Percentiles rank a stretch among this genome's conserved stretches.
phyloP scores from a whole-genome alignment of 768 basidiomycete genomes.

The Mycena belliarum region DNA sequence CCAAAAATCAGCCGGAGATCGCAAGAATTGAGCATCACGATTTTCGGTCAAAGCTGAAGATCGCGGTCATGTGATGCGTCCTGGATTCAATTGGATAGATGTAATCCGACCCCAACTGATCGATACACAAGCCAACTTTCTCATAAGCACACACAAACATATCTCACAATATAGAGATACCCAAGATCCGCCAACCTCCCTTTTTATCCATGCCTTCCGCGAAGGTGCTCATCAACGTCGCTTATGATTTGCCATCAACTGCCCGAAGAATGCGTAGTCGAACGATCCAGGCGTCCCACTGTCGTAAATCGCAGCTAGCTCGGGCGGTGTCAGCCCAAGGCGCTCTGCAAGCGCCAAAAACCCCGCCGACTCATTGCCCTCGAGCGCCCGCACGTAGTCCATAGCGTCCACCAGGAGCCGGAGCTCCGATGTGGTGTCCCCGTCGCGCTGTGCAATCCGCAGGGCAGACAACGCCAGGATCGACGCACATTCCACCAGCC shows the following conservation, averaged over 20 bases:
- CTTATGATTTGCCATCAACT: neutral
- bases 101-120: too few relatives aligned
- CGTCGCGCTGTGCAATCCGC: conserved; percentile 7
- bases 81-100: too few relatives aligned
- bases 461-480: conserved; percentile 11
- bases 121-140: too few relatives aligned
- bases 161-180: too few relatives aligned
- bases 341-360: conserved; percentile 5
- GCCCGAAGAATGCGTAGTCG: neutral
- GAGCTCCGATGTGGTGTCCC: neutral
- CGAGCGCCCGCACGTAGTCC: conserved; percentile 8
- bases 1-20: too few relatives aligned
- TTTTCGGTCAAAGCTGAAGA: too few relatives aligned
- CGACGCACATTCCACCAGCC: conserved; percentile 12
- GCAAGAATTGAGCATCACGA: too few relatives aligned
- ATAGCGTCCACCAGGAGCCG: neutral
- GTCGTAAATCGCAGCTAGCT: conserved; percentile 9
- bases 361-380: conserved; percentile 12
- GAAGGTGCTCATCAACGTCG: too few relatives aligned
- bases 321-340: neutral
- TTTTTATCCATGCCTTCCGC: too few relatives aligned
- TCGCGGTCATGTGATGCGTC: too few relatives aligned
- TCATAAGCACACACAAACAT: too few relatives aligned
- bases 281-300: neutral
- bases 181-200: too few relatives aligned